Evolutionary conservation across 352 stramenopile species (phyloP), one percentile per base, ranked within the genome.

Genomic region (Sclerospora graminicola): DNA sequence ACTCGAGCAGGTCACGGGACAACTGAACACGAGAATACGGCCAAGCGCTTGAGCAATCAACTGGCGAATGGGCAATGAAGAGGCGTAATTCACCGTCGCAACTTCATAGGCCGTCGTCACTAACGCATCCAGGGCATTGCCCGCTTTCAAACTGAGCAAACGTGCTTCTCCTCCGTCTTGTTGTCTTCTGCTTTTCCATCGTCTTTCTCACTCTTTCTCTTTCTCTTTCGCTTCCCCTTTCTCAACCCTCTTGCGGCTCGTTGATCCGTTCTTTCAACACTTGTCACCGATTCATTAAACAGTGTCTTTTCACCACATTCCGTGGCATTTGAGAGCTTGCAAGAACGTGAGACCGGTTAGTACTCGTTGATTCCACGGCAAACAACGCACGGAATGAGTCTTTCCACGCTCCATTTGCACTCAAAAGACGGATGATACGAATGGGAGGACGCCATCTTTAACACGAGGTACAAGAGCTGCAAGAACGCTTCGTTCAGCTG

Each of bases 381-480:
- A 84, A 85, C 21, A 82, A 57, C 10, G 66, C 57, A 21, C 86
- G 60, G 46, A 89, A 89, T 11, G 66, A 85, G n/a, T 76, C 65
- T 34, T 83, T 86, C 77, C 73, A 89, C 14, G 56, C 48, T 13
- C 59, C 57, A 42, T 85, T 60, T 3, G 54, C 48, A 28, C 85
- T 82, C 7, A 89, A 66, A n/a, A 89, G 55, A n/a, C 77, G 71
- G n/a, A 86, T 69, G 28, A 89, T 82, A 21, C 71, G 60, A 33
- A 89, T 66, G 1, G n/a, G n/a, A n/a, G n/a, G n/a, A n/a, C n/a
- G 72, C 66, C n/a, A 57, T 76, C 35, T 82, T 76, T 38, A 91
- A 28, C 29, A 86, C 66, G 10, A 84, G 42, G 45, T 84, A 84
- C 19, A 89, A 47, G 21, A 89, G 51, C 50, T 82, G 69, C 10